These are phyloP conservation scores for Globisporangium heterothallicum DNA, from an alignment of 352 stramenopile genomes.

Conservation along the genomic window DNA sequence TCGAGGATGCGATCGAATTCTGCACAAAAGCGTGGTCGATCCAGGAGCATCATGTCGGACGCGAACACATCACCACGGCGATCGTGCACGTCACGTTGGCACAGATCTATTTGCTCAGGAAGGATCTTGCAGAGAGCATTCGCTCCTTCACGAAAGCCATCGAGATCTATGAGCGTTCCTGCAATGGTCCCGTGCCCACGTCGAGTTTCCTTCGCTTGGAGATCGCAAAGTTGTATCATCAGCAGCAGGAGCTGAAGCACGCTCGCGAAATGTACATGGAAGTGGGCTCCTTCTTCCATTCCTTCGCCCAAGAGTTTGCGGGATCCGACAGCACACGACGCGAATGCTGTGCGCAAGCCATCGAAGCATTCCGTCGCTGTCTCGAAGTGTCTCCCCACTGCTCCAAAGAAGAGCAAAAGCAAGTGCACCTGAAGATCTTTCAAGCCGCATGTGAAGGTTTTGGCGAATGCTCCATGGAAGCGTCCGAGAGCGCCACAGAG, in stretches of 20 bases:
- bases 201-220: constrained; percentile 57
- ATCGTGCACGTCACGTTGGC: constrained; percentile 46
- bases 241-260: constrained; percentile 14
- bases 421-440: constrained; percentile 40
- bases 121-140: constrained; percentile 31
- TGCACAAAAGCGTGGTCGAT: constrained; percentile 62
- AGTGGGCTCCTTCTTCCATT: constrained; percentile 52
- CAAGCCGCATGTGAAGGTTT: constrained; percentile 39
- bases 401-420: constrained; percentile 29
- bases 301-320: constrained; percentile 50
- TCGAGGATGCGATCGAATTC: constrained; percentile 63
- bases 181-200: constrained; percentile 45
- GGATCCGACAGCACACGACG: constrained; percentile 44
- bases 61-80: constrained; percentile 47
- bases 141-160: constrained; percentile 42
- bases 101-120: constrained; percentile 41
- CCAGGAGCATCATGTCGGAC: constrained; percentile 41
- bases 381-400: constrained; percentile 17
- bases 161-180: constrained; percentile 48
- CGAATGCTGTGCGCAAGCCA: constrained; percentile 48
- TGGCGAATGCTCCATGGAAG: constrained; percentile 60
- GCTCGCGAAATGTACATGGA: constrained; percentile 23
- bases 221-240: constrained; percentile 48
- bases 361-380: constrained; percentile 56
- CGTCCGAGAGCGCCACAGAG: constrained; percentile 34